Conservation (phyloP, 257 asterid species). For the Solanum habrochaites region DNA sequence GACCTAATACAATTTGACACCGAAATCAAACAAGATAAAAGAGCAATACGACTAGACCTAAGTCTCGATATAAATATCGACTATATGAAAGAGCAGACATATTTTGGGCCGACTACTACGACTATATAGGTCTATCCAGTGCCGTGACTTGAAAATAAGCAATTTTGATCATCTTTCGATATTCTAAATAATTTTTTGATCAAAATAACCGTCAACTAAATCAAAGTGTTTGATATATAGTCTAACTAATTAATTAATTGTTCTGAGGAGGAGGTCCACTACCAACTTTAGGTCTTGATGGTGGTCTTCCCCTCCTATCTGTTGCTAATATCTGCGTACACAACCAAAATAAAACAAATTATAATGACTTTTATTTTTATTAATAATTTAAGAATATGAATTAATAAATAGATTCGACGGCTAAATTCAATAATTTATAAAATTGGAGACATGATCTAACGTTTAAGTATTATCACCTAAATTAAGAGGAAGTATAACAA, state of each 20-base stretch:
- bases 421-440: too few relatives aligned
- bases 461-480: neutral
- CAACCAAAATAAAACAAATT: neutral
- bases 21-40: neutral
- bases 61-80: neutral
- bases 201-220: neutral
- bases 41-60: neutral
- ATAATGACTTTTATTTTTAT: too few relatives aligned
- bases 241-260: neutral
- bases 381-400: neutral
- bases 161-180: neutral
- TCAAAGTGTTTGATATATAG: neutral
- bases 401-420: neutral
- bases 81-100: neutral
- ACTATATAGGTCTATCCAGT: neutral
- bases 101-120: neutral
- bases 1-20: neutral
- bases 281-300: conserved; percentile 6
- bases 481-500: too few relatives aligned
- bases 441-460: neutral
- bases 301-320: conserved; percentile 4
- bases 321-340: neutral
- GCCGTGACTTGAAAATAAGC: neutral
- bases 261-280: conserved; percentile 19
- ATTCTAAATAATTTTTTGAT: neutral